Evolutionary conservation across 2,329 filamentous ascomycete species (phyloP).

Genomic region (Talaromyces sp.): DNA sequence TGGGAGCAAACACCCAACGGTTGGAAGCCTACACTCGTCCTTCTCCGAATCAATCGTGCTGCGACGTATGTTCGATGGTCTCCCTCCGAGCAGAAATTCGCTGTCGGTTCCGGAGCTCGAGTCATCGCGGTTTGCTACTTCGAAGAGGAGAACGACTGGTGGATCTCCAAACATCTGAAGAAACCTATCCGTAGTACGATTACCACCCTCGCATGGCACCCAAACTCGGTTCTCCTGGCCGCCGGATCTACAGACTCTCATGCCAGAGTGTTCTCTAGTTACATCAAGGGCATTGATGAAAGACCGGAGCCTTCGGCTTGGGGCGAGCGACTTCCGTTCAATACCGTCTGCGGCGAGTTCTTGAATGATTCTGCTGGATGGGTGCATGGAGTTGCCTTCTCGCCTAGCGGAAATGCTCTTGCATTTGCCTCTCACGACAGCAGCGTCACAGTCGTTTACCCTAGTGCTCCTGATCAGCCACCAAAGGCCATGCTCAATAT

Average conservation of each 20-base stretch:
- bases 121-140: conserved; percentile 98
- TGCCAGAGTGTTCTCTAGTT: conserved; percentile 87
- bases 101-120: conserved; percentile 89
- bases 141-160: conserved; percentile 99
- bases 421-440: conserved; percentile 94
- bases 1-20: conserved; percentile 91
- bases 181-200: conserved; percentile 98
- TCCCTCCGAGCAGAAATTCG: conserved; percentile 94
- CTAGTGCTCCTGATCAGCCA: conserved; percentile 81
- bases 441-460: conserved; percentile 94
- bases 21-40: conserved; percentile 94
- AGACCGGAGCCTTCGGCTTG: conserved; percentile 81
- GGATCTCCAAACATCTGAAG: conserved; percentile 99
- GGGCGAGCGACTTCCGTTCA: conserved; percentile 95
- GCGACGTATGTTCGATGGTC: conserved; percentile 98
- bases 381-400: conserved; percentile 92
- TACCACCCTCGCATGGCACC: conserved; percentile 92
- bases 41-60: conserved; percentile 93
- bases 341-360: conserved; percentile 95
- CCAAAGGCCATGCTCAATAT: conserved; percentile 87
- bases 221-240: conserved; percentile 90
- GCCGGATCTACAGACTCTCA: conserved; percentile 97
- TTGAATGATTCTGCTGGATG: conserved; percentile 94
- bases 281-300: conserved; percentile 90
- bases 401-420: conserved; percentile 84